Percentiles rank a stretch among this genome's conserved stretches.
Evolutionary conservation across 164 flowering plant species (phyloP).

Genomic region (Cinnamomum chago): DNA sequence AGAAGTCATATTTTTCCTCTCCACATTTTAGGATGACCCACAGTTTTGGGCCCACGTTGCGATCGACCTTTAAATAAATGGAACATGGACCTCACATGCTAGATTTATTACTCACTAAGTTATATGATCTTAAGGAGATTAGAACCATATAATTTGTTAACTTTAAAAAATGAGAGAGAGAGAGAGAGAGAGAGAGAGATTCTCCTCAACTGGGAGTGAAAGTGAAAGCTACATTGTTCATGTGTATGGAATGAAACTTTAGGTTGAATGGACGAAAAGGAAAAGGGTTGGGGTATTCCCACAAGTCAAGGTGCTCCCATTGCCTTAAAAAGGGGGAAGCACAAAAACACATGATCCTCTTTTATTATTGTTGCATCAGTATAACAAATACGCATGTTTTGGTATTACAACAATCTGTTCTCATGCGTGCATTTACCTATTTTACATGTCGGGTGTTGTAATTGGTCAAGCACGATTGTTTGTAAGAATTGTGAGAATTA

Average conservation of each 20-base stretch:
- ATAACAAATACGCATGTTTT: not conserved
- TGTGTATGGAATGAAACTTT: conserved; percentile 11
- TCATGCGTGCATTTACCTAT: too few species aligned
- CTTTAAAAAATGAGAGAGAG: not conserved
- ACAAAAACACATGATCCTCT: conserved; percentile 26
- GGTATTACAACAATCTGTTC: too few species aligned
- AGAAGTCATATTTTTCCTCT: too few species aligned
- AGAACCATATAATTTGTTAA: not conserved
- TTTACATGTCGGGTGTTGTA: too few species aligned
- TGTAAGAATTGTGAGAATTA: too few species aligned
- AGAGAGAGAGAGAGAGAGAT: conserved; percentile 8
- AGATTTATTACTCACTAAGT: too few species aligned
- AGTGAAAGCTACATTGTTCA: not conserved
- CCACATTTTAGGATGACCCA: too few species aligned
- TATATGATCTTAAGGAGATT: too few species aligned
- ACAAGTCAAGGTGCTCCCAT: conserved; percentile 31
- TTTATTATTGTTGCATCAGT: not conserved
- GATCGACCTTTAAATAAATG: too few species aligned
- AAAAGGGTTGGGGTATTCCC: conserved; percentile 7
- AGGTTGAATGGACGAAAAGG: conserved; percentile 19
- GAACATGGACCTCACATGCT: too few species aligned
- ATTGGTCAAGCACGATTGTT: too few species aligned
- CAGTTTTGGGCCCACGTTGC: too few species aligned
- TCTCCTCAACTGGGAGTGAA: conserved; percentile 15
- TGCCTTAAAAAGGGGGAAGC: conserved; percentile 36